Evolutionary conservation across 306 rosid species (phyloP), one percentile per base, ranked within the genome.

Genomic region (Alnus rubra): DNA sequence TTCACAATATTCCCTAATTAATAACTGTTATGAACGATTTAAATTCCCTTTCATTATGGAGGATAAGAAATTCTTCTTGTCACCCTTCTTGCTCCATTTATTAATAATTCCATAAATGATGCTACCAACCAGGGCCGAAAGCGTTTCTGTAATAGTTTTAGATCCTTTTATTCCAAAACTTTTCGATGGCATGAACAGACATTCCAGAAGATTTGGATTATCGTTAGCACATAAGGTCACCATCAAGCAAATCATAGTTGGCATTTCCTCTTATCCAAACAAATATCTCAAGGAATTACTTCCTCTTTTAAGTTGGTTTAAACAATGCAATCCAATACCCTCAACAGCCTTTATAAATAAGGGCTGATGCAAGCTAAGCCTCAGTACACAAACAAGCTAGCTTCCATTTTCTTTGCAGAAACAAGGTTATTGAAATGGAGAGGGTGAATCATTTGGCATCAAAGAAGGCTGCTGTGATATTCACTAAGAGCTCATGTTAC

Each of bases 401-500:
- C 28, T 23, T 42, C 72, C 50, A 16, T 7, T 39, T 42, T 59
- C 51, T 18, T 9, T 39, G 51, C 55, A 35, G 71, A 71, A 16
- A 10, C 6, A 19, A 30, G 39, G 45, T 76, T 33, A 18, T 60
- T 35, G 76, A 9, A 69, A 96, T 96, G 99, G 97, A 96, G 76
- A 91, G 88, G 78, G 90, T 96, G 35, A 89, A 82, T 80, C 89
- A 89, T 33, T 88, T 96, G 90, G 96, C 99, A 78, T 86, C 98
- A 76, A 90, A 91, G 92, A 96, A 89, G 75, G 99, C 99, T 9
- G 97, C 95, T 5, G 99, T 96, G 82, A 91, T 96, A 83, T 96
- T 96, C 72, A 89, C 98, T 28, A 93, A 92, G 92, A 96, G 99
- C 85, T 88, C 97, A 52, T 96, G 98, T 76, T 96, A 85, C 90